These are phyloP conservation scores for Barnettozyma hawaiiensis DNA, from an alignment of 1,139 yeast species.

Conservation along the genomic window DNA sequence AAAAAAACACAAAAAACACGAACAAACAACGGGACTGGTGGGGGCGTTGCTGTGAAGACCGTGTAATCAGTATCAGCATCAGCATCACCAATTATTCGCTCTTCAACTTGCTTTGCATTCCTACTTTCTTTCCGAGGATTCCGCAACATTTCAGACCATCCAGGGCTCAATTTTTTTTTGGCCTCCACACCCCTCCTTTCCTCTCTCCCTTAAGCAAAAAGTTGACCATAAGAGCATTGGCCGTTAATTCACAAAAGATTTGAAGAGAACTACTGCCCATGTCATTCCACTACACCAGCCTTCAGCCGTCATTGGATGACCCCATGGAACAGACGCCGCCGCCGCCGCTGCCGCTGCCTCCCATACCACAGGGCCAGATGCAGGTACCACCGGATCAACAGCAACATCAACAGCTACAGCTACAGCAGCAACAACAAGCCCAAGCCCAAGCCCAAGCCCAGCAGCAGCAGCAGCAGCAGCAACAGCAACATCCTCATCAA, in stretches of 20 bases:
- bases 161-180: no score
- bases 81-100: no score
- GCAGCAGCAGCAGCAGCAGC: slow-evolving; percentile 15
- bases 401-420: slow-evolving; percentile 8
- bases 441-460: no score
- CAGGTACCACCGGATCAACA: slow-evolving; percentile 2
- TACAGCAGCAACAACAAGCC: no score
- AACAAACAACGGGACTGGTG: no score
- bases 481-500: slow-evolving; percentile 12
- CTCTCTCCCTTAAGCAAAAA: no score
- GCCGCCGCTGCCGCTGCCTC: no score
- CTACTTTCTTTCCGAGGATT: not conserved
- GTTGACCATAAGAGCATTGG: not conserved
- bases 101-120: not conserved
- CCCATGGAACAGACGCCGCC: not conserved
- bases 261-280: slow-evolving; percentile 4
- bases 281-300: slow-evolving; percentile 23
- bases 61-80: not conserved
- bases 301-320: slow-evolving; percentile 23
- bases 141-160: no score
- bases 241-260: not conserved
- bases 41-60: not conserved
- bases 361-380: slow-evolving; percentile 11
- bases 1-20: no score
- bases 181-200: not conserved